These are phyloP conservation scores for Microsporum ferrugineum DNA, from an alignment of 2,329 filamentous ascomycete species.

Conservation along the genomic window DNA sequence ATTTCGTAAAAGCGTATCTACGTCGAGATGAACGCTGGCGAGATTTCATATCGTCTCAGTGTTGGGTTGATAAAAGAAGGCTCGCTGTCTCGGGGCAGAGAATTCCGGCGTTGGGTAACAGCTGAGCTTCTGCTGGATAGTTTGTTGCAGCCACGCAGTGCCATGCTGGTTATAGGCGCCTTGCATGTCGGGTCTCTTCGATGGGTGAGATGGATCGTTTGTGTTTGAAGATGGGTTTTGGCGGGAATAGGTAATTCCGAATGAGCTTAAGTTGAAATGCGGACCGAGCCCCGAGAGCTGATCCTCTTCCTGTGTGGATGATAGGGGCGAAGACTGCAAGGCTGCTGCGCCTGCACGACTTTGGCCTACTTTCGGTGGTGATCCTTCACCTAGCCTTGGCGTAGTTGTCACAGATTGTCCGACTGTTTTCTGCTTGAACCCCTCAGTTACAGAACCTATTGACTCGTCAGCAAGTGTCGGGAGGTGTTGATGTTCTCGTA, in stretches of 20 bases:
- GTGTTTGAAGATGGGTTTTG: slow-evolving; percentile 27
- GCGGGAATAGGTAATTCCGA: slow-evolving; percentile 24
- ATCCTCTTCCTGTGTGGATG: slow-evolving; percentile 23
- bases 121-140: background rate
- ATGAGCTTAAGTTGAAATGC: slow-evolving; percentile 19
- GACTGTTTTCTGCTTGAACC: background rate
- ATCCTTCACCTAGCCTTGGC: slow-evolving; percentile 2
- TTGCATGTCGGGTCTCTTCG: background rate
- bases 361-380: background rate
- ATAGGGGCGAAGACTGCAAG: slow-evolving; percentile 18
- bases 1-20: background rate
- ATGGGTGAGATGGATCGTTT: slow-evolving; percentile 24
- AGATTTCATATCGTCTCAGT: background rate
- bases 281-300: slow-evolving; percentile 23
- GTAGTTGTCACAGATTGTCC: background rate
- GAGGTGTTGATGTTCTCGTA: background rate
- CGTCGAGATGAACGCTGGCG: background rate
- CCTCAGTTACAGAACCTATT: background rate
- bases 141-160: slow-evolving; percentile 2
- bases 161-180: slow-evolving; percentile 2
- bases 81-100: background rate
- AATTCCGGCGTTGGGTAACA: background rate
- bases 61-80: background rate
- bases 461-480: background rate
- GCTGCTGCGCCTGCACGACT: background rate